These are phyloP conservation scores for Exophiala alcalophila DNA, from an alignment of 2,329 filamentous ascomycete genomes.

Conservation along the genomic window DNA sequence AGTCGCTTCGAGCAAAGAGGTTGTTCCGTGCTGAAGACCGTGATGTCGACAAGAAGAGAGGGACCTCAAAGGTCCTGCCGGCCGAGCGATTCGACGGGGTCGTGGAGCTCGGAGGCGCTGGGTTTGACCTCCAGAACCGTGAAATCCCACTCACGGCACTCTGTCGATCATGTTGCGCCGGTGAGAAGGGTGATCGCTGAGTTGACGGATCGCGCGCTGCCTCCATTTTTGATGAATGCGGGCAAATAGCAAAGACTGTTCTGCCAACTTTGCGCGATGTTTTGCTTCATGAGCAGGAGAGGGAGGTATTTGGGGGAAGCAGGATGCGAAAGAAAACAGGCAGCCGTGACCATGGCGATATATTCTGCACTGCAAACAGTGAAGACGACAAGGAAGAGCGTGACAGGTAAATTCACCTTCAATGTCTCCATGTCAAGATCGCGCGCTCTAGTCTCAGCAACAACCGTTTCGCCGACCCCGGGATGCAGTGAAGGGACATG, in stretches of 20 bases:
- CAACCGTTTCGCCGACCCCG: constrained; percentile 8
- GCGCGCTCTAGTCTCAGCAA: constrained; percentile 4
- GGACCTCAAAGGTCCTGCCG: constrained; percentile 20
- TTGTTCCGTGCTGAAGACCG: constrained; percentile 17
- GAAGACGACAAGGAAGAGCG: constrained; percentile 6
- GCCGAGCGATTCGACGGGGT: constrained; percentile 11
- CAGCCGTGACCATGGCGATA: constrained; percentile 2
- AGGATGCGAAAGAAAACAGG: constrained; percentile 1
- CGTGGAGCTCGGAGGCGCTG: constrained; percentile 2
- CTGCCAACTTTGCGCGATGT: not conserved
- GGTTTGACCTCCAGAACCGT: constrained; percentile 12
- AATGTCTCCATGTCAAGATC: constrained; percentile 8
- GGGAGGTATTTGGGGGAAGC: constrained; percentile 1
- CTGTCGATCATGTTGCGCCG: constrained; percentile 1
- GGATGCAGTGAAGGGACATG: constrained; percentile 1
- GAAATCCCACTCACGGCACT: constrained; percentile 13
- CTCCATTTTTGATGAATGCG: constrained; percentile 2
- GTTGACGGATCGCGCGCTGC: not conserved
- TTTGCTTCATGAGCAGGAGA: not conserved
- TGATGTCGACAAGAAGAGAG: constrained; percentile 17
- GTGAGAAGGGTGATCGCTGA: not conserved
- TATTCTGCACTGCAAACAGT: not conserved
- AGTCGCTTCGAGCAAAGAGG: constrained; percentile 11
- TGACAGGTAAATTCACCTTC: too few relatives aligned
- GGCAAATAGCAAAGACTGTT: not conserved